phyloP scores from a whole-genome alignment of 345 rosid genomes.

The Syzygium jambos region DNA sequence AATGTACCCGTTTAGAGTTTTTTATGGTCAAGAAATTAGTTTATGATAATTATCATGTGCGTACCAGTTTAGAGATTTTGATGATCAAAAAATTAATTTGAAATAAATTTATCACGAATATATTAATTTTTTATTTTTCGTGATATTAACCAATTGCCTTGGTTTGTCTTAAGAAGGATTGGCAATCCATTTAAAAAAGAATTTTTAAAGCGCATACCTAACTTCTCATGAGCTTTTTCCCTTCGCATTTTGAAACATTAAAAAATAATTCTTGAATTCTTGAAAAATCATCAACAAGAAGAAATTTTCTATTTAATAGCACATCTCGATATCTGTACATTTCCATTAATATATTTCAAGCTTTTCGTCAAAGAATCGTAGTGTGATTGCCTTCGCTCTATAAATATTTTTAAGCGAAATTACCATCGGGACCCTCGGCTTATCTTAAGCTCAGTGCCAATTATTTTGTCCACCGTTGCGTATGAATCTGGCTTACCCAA shows the following conservation, averaged over 20 bases:
- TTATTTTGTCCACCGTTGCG: not conserved
- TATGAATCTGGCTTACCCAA: not conserved
- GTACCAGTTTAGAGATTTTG: no score
- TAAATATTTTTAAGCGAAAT: not conserved
- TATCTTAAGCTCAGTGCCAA: not conserved
- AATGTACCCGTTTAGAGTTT: no score
- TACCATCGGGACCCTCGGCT: not conserved
- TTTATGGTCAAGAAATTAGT: no score
- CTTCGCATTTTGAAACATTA: not conserved
- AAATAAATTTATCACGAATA: no score
- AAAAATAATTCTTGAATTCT: not conserved
- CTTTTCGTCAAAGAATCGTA: no score
- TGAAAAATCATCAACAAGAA: not conserved
- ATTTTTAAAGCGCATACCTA: not conserved
- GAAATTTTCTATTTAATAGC: not conserved
- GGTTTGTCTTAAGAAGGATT: not conserved
- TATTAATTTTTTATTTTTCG: no score
- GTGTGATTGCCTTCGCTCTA: fast-evolving
- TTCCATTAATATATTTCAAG: no score
- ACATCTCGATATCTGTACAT: not conserved
- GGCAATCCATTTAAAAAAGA: not conserved
- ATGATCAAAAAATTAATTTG: no score
- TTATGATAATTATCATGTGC: no score
- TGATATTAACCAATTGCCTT: not conserved
- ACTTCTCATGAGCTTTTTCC: no score